Conservation (phyloP, 768 basidiomycete genomes). For the Steccherinum ochraceum region DNA sequence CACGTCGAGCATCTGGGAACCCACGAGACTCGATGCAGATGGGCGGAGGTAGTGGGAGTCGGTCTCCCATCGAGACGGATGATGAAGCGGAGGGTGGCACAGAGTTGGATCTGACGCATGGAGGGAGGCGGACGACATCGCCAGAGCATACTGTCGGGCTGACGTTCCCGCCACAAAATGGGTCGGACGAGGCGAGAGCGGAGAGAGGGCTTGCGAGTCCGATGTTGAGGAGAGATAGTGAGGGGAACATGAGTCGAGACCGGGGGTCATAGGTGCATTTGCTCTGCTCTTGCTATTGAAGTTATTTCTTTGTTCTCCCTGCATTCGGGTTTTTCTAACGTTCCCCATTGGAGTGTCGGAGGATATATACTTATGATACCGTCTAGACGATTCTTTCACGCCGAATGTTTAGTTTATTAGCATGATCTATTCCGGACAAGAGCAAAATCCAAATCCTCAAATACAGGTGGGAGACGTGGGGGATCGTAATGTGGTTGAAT, state of each 20-base stretch:
- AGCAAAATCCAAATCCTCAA: background rate
- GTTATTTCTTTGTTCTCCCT: no score
- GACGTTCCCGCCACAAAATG: constrained; percentile 32
- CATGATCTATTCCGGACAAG: background rate
- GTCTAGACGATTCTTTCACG: background rate
- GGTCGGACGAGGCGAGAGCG: constrained; percentile 44
- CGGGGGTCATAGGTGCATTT: constrained; percentile 5
- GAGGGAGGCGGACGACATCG: constrained; percentile 29
- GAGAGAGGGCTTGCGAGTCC: constrained; percentile 66
- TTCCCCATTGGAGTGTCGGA: no score
- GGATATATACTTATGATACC: background rate
- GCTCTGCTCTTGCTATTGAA: background rate
- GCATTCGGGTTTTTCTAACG: background rate
- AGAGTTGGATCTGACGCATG: constrained; percentile 22
- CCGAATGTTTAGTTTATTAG: background rate
- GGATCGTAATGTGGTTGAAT: no score
- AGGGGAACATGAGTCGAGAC: constrained; percentile 17
- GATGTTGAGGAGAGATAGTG: constrained; percentile 41
- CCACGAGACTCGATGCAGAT: constrained; percentile 15
- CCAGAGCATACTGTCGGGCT: constrained; percentile 32
- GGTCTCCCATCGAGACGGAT: constrained; percentile 28
- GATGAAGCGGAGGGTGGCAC: constrained; percentile 28
- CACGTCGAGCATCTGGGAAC: constrained; percentile 36
- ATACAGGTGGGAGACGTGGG: no score
- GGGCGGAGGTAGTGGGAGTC: constrained; percentile 17